Conservation (phyloP, 2,329 filamentous ascomycete genomes). For the Botrytis sinoallii region DNA sequence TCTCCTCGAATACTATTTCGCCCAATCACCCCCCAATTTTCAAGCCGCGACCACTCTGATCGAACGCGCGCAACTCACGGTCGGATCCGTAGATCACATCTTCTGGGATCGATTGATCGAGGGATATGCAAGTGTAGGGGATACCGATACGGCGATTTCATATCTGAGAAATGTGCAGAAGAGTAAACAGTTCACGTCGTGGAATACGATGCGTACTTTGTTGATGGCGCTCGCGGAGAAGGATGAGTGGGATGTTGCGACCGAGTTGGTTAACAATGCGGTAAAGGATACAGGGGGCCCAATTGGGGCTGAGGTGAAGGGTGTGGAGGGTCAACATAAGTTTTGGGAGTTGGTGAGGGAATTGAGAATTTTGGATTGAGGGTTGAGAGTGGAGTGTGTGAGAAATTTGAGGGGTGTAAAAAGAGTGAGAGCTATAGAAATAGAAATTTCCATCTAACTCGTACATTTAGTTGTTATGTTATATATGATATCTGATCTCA, state of each 20-base stretch:
- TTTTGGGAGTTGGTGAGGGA: conserved; percentile 36
- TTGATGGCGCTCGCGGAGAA: conserved; percentile 34
- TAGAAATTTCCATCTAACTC: background rate
- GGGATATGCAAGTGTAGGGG: conserved; percentile 57
- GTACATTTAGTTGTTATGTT: too few relatives aligned
- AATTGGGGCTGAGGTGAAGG: conserved; percentile 23
- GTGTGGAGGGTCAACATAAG: conserved; percentile 31
- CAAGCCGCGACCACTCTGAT: conserved; percentile 59
- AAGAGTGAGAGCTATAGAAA: background rate
- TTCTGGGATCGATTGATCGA: conserved; percentile 71
- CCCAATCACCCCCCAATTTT: conserved; percentile 55
- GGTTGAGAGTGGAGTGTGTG: background rate
- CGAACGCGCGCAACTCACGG: conserved; percentile 41
- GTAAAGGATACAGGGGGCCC: conserved; percentile 30
- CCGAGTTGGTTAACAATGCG: conserved; percentile 34
- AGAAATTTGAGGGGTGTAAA: background rate
- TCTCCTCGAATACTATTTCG: conserved; percentile 66
- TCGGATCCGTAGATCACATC: conserved; percentile 47
- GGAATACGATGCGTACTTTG: conserved; percentile 31
- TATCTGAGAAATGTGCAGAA: conserved; percentile 43
- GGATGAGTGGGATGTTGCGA: conserved; percentile 36
- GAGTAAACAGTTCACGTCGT: conserved; percentile 27
- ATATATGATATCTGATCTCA: too few relatives aligned
- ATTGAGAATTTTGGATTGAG: conserved; percentile 26
- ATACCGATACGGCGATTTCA: conserved; percentile 48